phyloP scores from a whole-genome alignment of 2,329 filamentous ascomycete genomes.

The Fusarium denticulatum region DNA sequence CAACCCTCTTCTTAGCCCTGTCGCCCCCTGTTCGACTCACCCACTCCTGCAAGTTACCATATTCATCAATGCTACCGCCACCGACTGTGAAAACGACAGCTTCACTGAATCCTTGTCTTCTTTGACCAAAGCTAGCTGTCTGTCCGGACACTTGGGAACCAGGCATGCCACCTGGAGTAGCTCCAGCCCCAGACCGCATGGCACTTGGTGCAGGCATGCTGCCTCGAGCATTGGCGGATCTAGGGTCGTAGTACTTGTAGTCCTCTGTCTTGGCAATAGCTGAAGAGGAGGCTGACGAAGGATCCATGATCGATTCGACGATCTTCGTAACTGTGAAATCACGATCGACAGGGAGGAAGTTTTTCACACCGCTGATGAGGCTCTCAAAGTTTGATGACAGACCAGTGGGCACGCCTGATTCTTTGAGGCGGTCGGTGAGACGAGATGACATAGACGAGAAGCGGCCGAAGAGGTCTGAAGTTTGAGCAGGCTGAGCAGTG shows the following conservation, averaged over 20 bases:
- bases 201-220: slow-evolving; percentile 85
- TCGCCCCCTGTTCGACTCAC: slow-evolving; percentile 78
- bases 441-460: slow-evolving; percentile 93
- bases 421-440: slow-evolving; percentile 92
- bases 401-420: slow-evolving; percentile 78
- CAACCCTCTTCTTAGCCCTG: slow-evolving; percentile 78
- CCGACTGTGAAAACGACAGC: slow-evolving; percentile 95
- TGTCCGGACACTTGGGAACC: slow-evolving; percentile 69
- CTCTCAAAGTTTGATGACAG: slow-evolving; percentile 87
- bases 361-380: slow-evolving; percentile 95
- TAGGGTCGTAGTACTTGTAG: slow-evolving; percentile 96
- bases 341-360: slow-evolving; percentile 94
- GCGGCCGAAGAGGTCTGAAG: slow-evolving; percentile 87
- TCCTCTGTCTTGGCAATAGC: slow-evolving; percentile 96
- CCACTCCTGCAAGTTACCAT: slow-evolving; percentile 97
- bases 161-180: slow-evolving; percentile 60
- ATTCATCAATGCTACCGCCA: slow-evolving; percentile 98
- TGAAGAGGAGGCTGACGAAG: slow-evolving; percentile 84
- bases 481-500: slow-evolving; percentile 66
- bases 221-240: slow-evolving; percentile 90
- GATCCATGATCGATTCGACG: slow-evolving; percentile 98
- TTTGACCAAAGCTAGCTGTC: slow-evolving; percentile 87
- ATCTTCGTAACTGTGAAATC: slow-evolving; percentile 98
- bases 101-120: slow-evolving; percentile 88
- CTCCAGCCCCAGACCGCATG: slow-evolving; percentile 56